Evolutionary conservation across 139 green algal genomes (phyloP), one percentile per base, ranked within the genome.

Genomic region (Micractinium conductrix): DNA sequence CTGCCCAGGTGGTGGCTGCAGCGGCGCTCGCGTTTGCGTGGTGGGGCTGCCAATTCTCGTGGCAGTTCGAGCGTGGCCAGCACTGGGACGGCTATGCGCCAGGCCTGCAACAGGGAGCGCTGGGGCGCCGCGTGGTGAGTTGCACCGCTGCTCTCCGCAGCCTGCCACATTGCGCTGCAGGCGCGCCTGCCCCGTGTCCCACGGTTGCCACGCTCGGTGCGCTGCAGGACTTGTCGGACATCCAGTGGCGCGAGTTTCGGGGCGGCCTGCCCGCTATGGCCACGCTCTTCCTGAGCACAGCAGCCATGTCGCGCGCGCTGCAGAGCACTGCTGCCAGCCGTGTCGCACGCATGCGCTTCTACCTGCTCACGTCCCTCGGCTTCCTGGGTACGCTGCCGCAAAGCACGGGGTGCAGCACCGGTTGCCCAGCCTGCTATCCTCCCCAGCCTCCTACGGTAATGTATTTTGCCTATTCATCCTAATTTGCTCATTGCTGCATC

Each of bases 221-320:
- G n/a, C 1, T 55, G 33, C 65, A 93, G 70, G 94, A 97, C 72
- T 76, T 96, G 28, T 97, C 94, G 24, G 95, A 98, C 86, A 84
- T 89, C 9, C 95, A 98, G 71, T 98, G 95, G 95, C 83, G 93
- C 35, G 80, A 90, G 9, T 97, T 97, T 84, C 80, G 95, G 4
- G 78, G 58, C 1, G 81, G 79, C 2, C 48, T 94, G 62, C 85
- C 85, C 4, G 53, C 85, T 16, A 85, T 95, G 5, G 44, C 82
- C 0, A 65, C 67, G 0, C 85, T 86, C 0, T 69, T 95, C 75
- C 67, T 60, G 6, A 75, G 38, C 10, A 93, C 91, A 69, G 84
- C 89, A 7, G 21, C 45, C 1, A 30, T 81, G 5, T 94, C 92
- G 7, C 78, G 76, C 2, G 6, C 82, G 85, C 84, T 92, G 48